Conservation (phyloP, 208 protist species). For the Trichomonas gallinae region DNA sequence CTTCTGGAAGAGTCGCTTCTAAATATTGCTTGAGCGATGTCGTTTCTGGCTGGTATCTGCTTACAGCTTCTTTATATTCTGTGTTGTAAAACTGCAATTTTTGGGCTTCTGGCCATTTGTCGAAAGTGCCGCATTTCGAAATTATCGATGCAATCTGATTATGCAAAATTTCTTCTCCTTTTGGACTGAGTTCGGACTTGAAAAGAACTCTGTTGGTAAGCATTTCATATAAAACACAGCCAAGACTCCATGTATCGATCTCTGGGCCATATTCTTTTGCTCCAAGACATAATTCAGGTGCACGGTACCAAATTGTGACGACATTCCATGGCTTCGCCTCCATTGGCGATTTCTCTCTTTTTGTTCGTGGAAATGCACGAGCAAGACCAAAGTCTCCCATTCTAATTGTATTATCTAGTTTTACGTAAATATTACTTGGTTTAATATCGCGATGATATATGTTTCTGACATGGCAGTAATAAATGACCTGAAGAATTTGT, state of each 20-base stretch:
- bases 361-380: background rate
- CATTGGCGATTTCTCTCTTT: slow-evolving; percentile 33
- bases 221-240: background rate
- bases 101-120: background rate
- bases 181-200: background rate
- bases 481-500: background rate
- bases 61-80: background rate
- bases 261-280: background rate
- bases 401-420: background rate
- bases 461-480: background rate
- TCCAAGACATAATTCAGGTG: background rate
- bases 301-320: background rate
- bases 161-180: background rate
- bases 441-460: background rate
- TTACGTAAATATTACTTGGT: background rate
- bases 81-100: background rate
- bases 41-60: background rate
- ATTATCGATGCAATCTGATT: background rate
- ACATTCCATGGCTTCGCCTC: background rate
- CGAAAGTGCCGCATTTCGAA: background rate
- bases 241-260: background rate
- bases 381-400: background rate
- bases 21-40: background rate
- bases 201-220: background rate
- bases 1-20: background rate